Evolutionary conservation across 208 protist species (phyloP), one percentile per base, ranked within the genome.

Genomic region (Trypanosoma boissoni): DNA sequence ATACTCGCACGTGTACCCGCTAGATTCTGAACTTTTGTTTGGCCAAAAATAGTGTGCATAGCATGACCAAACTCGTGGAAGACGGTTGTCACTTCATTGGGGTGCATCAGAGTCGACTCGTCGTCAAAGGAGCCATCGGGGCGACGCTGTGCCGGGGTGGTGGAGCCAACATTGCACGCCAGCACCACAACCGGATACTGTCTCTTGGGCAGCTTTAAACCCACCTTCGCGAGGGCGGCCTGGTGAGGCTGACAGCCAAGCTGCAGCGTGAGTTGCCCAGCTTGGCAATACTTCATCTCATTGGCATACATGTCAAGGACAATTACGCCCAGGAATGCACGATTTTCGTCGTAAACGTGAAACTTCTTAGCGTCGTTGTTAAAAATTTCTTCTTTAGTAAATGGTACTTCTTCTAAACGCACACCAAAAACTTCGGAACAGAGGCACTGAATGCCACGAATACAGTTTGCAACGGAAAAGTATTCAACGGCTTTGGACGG

Each of bases 31-130:
- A 95, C 90, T 27, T 77, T 72, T 3, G 91, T 96, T 72, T 96
- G 87, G 12, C 86, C 88, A 86, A 96, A 95, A 53, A 97, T 94
- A 36, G 90, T 94, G 72, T 97, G 92, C 81, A 97, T 83, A 8
- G 88, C 83, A 59, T 98, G 94, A 14, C 94, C 94, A 52, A 97
- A 95, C 69, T 98, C 94, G 71, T 98, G 94, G 55, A 98, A 97
- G 6, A 96, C 58, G 2, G 94, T 97, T 16, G 76, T 91, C 7
- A 97, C 90, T 74, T 97, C 91, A 60, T 75, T 75, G 31, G 84
- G 85, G 34, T 85, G 70, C 74, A 97, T 86, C 7, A 95, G 71
- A 1, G 85, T 92, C 4, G 79, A 64, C 69, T 97, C 86, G 62
- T 90, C 81, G 53, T 95, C 83, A 68, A 74, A 86, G 29, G 54